Evolutionary conservation across 495 filamentous ascomycete genomes (phyloP), one percentile per base, ranked within the genome.

Genomic region (Xylaria acuta): DNA sequence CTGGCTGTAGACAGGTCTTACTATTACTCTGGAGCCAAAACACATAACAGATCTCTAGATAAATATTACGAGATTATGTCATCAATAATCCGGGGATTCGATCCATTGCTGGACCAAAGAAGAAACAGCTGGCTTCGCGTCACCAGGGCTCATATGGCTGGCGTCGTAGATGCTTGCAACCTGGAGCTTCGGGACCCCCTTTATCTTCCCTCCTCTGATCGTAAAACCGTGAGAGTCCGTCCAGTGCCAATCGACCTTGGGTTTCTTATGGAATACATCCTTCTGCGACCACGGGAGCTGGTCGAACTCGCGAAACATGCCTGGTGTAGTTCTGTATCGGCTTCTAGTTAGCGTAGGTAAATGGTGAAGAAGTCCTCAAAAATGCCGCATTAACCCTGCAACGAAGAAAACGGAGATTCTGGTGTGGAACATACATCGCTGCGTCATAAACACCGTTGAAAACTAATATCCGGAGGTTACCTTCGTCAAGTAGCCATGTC

Each of bases 291-390:
- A 69, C 34, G 66, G 66, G 0, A 69, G 49, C 20, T 69, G 0
- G n/a, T 69, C 66, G n/a, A 69, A 69, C 25, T 69, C 66, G 8
- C 66, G 32, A 58, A 69, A 69, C 49, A 69, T 69, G 5, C 66
- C 66, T 25, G 66, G 36, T 5, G 66, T 59, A 3, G 66, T 69
- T 53, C 66, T 69, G 14, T 43, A 34, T 22, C 9, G 12, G 20
- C 1, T 45, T 45, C 4, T 30, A 25, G 5, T 64, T 20, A 59
- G 54, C 18, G n/a, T 9, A 18, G n/a, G 30, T 7, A 1, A 5
- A 36, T 5, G 0, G 5, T n/a, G 20, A 12, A 0, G 8, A 25
- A 1, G 49, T 11, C 22, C 9, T 53, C 0, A 12, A 51, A 3
- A 53, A 12, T 25, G 11, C 12, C 14, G 2, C 27, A n/a, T 36